phyloP scores from a whole-genome alignment of 208 protist species.

The Acanthamoeba castellanii region DNA sequence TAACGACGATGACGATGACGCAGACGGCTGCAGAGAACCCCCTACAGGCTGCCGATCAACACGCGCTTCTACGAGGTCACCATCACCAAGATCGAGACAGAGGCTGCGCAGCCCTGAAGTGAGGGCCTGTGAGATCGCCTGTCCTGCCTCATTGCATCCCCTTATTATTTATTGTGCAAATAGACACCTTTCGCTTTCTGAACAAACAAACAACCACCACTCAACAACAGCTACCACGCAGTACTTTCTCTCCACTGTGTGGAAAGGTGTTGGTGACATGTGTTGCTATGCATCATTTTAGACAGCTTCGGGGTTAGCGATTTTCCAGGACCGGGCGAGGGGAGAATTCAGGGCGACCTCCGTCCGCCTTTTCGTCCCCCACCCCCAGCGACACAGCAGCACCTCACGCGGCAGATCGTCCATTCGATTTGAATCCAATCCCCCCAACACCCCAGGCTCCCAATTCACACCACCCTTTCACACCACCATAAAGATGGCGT shows the following conservation, averaged over 20 bases:
- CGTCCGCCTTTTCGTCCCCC: neutral
- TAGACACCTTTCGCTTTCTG: no score
- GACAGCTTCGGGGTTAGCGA: no score
- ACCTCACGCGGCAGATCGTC: neutral
- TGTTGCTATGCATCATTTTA: no score
- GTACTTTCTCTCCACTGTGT: no score
- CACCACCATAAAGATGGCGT: neutral
- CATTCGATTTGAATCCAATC: neutral
- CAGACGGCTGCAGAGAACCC: neutral
- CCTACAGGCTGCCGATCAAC: neutral
- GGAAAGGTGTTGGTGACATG: no score
- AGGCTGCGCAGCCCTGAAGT: neutral
- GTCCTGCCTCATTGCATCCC: no score
- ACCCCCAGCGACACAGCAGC: neutral
- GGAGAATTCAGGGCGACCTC: neutral
- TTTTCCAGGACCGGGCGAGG: no score
- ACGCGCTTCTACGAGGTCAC: neutral
- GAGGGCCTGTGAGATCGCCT: no score
- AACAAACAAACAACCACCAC: neutral
- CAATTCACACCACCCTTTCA: neutral
- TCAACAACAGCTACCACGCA: no score
- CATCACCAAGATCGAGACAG: neutral
- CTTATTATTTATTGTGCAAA: neutral
- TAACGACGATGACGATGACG: neutral
- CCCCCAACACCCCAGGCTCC: neutral